phyloP scores from a whole-genome alignment of 306 rosid species.

The Quercus suber region DNA sequence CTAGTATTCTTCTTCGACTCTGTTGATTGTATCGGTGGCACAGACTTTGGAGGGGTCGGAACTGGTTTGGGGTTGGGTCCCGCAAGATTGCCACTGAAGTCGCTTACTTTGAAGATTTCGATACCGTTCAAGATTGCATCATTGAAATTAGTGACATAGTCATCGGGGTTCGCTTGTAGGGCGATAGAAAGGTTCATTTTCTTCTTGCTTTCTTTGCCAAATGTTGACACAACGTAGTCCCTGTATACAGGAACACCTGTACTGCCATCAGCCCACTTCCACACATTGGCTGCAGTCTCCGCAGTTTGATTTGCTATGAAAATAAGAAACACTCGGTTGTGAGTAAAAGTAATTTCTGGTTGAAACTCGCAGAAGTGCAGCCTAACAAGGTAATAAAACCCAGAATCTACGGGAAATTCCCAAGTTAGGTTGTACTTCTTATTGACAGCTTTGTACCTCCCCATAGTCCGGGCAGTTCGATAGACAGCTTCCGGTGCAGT shows the following conservation, averaged over 20 bases:
- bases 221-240: constrained; percentile 10
- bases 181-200: constrained; percentile 24
- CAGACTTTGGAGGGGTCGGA: neutral
- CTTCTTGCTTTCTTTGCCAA: neutral
- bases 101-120: constrained; percentile 48
- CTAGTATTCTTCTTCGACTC: neutral
- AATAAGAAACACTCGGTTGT: constrained; percentile 24
- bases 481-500: constrained; percentile 28
- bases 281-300: too few species aligned
- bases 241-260: neutral
- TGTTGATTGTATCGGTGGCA: neutral
- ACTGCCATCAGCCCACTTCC: too few species aligned
- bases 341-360: fast-evolving
- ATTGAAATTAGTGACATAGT: fast-evolving
- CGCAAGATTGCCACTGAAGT: constrained; percentile 14
- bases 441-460: neutral
- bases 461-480: constrained; percentile 21
- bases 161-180: constrained; percentile 12
- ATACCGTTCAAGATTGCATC: constrained; percentile 45
- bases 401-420: too few species aligned
- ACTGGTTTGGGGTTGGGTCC: constrained; percentile 39
- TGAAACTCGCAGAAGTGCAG: too few species aligned
- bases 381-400: too few species aligned
- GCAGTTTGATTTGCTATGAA: constrained; percentile 24
- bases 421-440: too few species aligned